Evolutionary conservation across 305 asterid genomes (phyloP), one percentile per base, ranked within the genome.

Genomic region (Solanum hybrid): DNA sequence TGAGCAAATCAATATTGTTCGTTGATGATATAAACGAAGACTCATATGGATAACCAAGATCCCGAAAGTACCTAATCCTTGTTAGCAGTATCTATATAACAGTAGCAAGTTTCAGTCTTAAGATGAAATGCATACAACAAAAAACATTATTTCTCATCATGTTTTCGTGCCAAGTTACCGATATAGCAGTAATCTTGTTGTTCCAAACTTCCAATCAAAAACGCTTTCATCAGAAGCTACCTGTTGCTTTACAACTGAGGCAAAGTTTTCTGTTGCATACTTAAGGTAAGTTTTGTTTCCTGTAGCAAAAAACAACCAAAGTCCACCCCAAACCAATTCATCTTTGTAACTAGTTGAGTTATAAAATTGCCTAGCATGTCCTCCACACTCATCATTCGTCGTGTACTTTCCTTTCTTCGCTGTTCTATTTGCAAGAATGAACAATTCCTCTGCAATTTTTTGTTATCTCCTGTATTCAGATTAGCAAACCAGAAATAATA

Each of bases 21-120:
- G 95, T 93, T 27, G 95, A 90, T 78, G 92, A 81, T 85, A 11
- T 76, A 37, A 94, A 87, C 6, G 92, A 91, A 75, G 91, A 91
- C 92, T 94, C 96, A 33, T 94, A 94, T 2, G 96, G 98, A 92
- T 92, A 95, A n/a, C 98, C 98, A 79, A 91, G 94, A 90, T 94
- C 95, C 17, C 85, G 89, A 34, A 94, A 94, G 87, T 89, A 94
- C 88, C 95, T 91, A 11, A 94, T 91, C 88, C 97, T 93, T 70
- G 96, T 92, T 79, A 94, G 89, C 91, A 94, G 70, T 90, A 94
- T 89, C 95, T 91, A 93, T 90, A 89, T 51, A 84, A 90, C 17
- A 75, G 51, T 17, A 68, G 4, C 9, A 85, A 45, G 33, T 39
- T 20, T 5, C 10, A 27, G 84, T 27, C 20, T 87, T 38, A 51